Base-by-base conservation (phyloP, 768 basidiomycete species). In the Sarcodon aspratus region DNA sequence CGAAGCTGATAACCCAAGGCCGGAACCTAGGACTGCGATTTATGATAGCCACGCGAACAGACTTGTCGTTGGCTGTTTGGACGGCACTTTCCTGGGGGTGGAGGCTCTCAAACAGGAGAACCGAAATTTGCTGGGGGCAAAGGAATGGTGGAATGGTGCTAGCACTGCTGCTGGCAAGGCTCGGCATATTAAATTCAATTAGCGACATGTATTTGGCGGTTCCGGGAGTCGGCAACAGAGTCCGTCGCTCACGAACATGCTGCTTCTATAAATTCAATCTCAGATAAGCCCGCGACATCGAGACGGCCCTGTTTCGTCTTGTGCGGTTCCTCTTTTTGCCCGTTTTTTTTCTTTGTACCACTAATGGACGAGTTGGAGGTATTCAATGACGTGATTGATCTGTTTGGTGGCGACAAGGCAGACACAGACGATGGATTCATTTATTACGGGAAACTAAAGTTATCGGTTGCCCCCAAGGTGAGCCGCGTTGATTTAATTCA, bases 111-210 rank as follows among this genome's bases (percentile, higher is more conserved):
- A 84, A 57, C 76, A 79, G 51, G 79, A 82, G 53, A 77, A 78
- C 48, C 74, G 75, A 54, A 63, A 69, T 21, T 61, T 75, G 55
- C 52, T 87, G 51, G 59, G 58, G 11, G 81, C 79, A 3, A 73
- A 67, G 51, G 80, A 82, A 46, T 92, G 85, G 81, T 90, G 85
- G 85, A 88, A 86, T 59, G 88, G 89, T 2, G 65, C 79, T 11
- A 57, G 55, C 37, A 18, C 37, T 18, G 37, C 13, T 38, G 37
- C 12, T 18, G 13, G 37, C 18, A 13, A 13, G 12, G 6, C 18
- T 3, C 2, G 37, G 37, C 12, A 13, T 13, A 13, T 18, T 18
- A 38, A 38, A 13, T 38, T 38, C 12, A 38, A 13, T 13, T 38
- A 38, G 37, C 37, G 37, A 38, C 36, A 36, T 3, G 27, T 35